phyloP scores from a whole-genome alignment of 352 stramenopile species.

The Globisporangium nagaii region DNA sequence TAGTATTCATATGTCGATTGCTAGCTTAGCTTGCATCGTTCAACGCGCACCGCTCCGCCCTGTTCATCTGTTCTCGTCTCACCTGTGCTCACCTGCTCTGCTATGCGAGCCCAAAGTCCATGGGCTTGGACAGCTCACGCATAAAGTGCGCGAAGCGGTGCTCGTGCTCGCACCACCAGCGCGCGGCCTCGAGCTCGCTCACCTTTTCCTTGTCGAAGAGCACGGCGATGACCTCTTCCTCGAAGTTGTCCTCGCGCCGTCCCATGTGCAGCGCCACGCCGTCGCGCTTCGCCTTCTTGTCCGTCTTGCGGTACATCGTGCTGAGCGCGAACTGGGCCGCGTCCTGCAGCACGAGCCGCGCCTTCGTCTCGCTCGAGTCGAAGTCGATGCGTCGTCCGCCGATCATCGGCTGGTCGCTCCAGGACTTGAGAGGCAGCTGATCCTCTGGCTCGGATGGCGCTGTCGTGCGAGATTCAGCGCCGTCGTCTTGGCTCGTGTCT shows the following conservation, averaged over 20 bases:
- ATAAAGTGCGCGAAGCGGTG: conserved; percentile 45
- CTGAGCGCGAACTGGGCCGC: conserved; percentile 72
- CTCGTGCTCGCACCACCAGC: conserved; percentile 70
- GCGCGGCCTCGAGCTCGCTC: conserved; percentile 57
- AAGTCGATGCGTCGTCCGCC: conserved; percentile 53
- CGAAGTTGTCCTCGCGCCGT: conserved; percentile 64
- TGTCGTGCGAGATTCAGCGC: no score
- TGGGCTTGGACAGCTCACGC: conserved; percentile 1
- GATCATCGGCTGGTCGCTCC: conserved; percentile 44
- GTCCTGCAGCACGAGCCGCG: conserved; percentile 66
- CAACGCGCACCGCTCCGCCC: no score
- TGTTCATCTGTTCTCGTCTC: no score
- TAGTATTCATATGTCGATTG: no score
- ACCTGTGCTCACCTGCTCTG: no score
- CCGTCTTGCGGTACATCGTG: conserved; percentile 84
- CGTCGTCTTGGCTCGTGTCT: conserved; percentile 8
- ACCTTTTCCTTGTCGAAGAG: conserved; percentile 86
- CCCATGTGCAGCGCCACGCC: conserved; percentile 73
- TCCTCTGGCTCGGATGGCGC: not conserved
- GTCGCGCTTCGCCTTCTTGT: conserved; percentile 66
- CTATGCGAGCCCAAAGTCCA: conserved; percentile 6
- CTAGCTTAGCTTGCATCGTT: no score
- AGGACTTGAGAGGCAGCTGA: conserved; percentile 24
- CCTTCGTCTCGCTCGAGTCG: conserved; percentile 69
- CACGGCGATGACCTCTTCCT: conserved; percentile 77